Percentiles rank a stretch among this genome's conserved stretches.
Conservation (phyloP, 163 green algal genomes). For the Scenedesmus sp. region DNA sequence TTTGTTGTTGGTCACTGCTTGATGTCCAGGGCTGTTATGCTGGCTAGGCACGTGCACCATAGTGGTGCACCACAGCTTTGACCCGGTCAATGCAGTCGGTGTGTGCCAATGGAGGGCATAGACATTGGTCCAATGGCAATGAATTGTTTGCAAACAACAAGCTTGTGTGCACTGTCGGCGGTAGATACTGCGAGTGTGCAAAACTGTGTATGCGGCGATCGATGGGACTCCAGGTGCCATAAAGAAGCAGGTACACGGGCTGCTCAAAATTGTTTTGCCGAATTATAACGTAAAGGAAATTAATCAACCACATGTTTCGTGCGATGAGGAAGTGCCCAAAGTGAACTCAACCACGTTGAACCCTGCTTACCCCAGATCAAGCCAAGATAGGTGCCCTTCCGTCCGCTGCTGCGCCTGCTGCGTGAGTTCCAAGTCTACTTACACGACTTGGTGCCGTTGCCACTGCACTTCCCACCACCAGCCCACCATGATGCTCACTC, state of each 20-base stretch:
- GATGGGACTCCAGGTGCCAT: not conserved
- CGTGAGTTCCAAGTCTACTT: not conserved
- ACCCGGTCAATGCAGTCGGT: no score
- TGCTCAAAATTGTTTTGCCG: not conserved
- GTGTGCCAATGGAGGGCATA: not conserved
- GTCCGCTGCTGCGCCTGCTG: not conserved
- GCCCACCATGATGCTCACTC: slow-evolving; percentile 14
- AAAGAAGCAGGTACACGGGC: not conserved
- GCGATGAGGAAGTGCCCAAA: not conserved
- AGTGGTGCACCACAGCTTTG: no score
- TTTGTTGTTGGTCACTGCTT: no score
- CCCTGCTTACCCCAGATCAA: slow-evolving; percentile 2
- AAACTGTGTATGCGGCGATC: not conserved
- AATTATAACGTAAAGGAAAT: not conserved
- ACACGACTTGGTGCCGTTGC: slow-evolving; percentile 11
- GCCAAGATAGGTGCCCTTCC: not conserved
- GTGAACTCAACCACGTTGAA: not conserved
- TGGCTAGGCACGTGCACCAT: no score
- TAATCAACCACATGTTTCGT: not conserved
- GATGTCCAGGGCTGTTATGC: no score
- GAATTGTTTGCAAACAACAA: not conserved
- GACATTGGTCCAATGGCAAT: not conserved
- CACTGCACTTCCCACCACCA: not conserved
- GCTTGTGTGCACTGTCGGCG: not conserved
- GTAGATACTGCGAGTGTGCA: not conserved